Percentiles rank a stretch among this genome's conserved stretches.
Conservation (phyloP, 1,284 basidiomycete species). For the Porogramme epimiltina region DNA sequence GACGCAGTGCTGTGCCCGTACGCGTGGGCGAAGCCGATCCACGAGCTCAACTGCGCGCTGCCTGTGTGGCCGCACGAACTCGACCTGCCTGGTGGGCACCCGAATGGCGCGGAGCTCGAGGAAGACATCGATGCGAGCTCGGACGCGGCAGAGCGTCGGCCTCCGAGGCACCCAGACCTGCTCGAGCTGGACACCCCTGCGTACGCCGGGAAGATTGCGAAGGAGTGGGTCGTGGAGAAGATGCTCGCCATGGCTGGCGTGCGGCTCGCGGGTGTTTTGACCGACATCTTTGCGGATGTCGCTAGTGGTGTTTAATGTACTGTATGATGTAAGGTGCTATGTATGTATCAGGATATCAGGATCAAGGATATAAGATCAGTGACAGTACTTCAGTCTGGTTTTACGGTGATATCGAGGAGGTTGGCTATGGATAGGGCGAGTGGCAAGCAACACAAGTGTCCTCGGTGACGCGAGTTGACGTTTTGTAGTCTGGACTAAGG, state of each 20-base stretch:
- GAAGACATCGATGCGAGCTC: constrained; percentile 6
- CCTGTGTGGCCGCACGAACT: constrained; percentile 73
- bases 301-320: constrained; percentile 10
- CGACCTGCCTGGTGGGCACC: constrained; percentile 36
- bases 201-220: constrained; percentile 71
- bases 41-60: constrained; percentile 73
- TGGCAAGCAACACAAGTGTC: no score
- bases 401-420: no score
- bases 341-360: no score
- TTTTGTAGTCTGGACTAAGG: no score
- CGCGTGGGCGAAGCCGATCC: constrained; percentile 70
- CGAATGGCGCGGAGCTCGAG: constrained; percentile 10
- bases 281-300: constrained; percentile 62
- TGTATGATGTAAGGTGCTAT: no score
- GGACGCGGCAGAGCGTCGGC: not conserved
- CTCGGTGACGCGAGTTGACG: no score
- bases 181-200: constrained; percentile 85
- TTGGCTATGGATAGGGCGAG: no score
- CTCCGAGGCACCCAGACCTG: constrained; percentile 32
- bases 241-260: constrained; percentile 82
- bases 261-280: constrained; percentile 80
- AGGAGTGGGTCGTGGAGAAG: constrained; percentile 77
- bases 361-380: no score
- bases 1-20: constrained; percentile 76
- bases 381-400: no score